Conservation (phyloP, 441 rosid genomes). For the California macrophylla region DNA sequence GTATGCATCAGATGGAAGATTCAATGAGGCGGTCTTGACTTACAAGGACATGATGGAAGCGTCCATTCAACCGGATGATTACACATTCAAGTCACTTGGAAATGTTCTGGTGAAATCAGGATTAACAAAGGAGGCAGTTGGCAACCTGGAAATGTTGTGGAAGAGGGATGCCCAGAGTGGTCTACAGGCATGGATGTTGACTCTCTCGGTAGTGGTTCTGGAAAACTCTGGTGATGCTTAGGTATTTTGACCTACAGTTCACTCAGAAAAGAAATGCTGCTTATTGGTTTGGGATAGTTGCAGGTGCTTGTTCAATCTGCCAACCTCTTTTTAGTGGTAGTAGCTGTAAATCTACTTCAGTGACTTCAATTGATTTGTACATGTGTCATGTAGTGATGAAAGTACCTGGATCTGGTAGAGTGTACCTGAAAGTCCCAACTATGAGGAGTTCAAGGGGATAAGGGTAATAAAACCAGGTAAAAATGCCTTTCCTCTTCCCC, state of each 20-base stretch:
- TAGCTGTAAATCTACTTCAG: background rate
- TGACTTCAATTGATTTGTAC: conserved; percentile 19
- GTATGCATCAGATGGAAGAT: conserved; percentile 59
- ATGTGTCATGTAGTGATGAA: conserved; percentile 96
- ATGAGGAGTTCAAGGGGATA: conserved; percentile 58
- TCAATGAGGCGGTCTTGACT: conserved; percentile 46
- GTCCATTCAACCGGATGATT: conserved; percentile 39
- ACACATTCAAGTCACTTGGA: conserved; percentile 55
- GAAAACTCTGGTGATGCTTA: conserved; percentile 21
- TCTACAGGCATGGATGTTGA: conserved; percentile 39
- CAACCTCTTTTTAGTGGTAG: background rate
- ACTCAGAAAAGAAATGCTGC: background rate
- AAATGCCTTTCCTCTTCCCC: conserved; percentile 3
- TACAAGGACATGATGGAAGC: conserved; percentile 61
- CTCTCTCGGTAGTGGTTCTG: conserved; percentile 45
- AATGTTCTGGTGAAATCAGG: conserved; percentile 56
- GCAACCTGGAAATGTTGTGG: conserved; percentile 35
- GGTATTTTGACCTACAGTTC: background rate
- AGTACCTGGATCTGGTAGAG: conserved; percentile 90
- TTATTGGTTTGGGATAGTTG: background rate
- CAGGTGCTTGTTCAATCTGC: background rate
- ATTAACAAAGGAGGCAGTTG: conserved; percentile 44
- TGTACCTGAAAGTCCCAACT: conserved; percentile 56
- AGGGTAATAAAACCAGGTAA: conserved; percentile 58
- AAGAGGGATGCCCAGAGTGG: conserved; percentile 42